Evolutionary conservation across 2,329 filamentous ascomycete genomes (phyloP).

Genomic region (Pseudogymnoascus sp.): DNA sequence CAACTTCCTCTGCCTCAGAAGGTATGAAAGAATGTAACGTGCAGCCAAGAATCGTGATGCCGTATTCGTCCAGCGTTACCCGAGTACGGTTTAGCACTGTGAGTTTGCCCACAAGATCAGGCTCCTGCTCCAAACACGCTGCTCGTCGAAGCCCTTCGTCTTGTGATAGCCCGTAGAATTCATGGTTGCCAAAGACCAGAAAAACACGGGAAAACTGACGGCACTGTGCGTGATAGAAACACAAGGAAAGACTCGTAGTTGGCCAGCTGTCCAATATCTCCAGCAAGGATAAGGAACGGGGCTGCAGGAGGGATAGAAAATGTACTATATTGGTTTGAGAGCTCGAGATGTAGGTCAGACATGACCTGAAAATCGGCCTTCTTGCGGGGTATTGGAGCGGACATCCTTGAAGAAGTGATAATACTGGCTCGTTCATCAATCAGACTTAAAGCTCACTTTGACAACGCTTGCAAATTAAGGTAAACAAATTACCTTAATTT

Average conservation of each 20-base stretch:
- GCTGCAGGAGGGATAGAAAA: conserved; percentile 34
- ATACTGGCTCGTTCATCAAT: background rate
- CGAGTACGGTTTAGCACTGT: conserved; percentile 36
- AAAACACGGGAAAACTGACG: conserved; percentile 36
- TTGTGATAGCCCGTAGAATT: conserved; percentile 40
- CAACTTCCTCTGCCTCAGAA: conserved; percentile 28
- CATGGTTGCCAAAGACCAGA: conserved; percentile 45
- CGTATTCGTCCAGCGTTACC: conserved; percentile 32
- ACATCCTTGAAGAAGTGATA: background rate
- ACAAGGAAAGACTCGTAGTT: conserved; percentile 37
- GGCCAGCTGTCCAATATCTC: conserved; percentile 42
- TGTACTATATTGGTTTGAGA: conserved; percentile 34
- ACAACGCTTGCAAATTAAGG: background rate
- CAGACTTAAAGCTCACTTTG: too few relatives aligned
- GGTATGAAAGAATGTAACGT: conserved; percentile 48
- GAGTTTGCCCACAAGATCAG: conserved; percentile 30
- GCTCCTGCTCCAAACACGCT: conserved; percentile 31
- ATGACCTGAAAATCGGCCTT: conserved; percentile 31
- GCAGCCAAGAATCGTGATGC: conserved; percentile 46
- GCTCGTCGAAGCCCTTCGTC: conserved; percentile 32
- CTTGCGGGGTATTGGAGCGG: background rate
- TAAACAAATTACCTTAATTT: background rate
- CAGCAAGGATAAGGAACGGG: conserved; percentile 38
- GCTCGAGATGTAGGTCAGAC: conserved; percentile 44
- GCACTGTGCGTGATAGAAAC: conserved; percentile 37